Percentiles rank a stretch among this genome's conserved stretches.
These are phyloP conservation scores for Xylariaceae sp. DNA, from an alignment of 2,329 filamentous ascomycete genomes.

Conservation along the genomic window DNA sequence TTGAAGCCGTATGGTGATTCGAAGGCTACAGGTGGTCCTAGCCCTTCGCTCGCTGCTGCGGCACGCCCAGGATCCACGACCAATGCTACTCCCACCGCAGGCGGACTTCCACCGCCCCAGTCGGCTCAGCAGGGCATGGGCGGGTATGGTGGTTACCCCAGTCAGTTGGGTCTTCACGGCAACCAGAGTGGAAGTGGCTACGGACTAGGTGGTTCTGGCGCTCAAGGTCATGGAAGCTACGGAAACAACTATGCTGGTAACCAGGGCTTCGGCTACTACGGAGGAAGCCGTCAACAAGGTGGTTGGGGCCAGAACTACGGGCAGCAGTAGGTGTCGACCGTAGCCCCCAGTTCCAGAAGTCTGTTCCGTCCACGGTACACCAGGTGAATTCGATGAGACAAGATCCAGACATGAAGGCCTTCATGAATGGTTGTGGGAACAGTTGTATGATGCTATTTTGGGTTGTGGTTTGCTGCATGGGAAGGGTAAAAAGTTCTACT, in stretches of 20 bases:
- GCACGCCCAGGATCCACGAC: constrained; percentile 57
- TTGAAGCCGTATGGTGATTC: constrained; percentile 57
- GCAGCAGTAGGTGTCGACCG: constrained; percentile 31
- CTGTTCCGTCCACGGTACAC: constrained; percentile 13
- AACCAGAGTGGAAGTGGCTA: constrained; percentile 46
- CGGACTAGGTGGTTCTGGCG: constrained; percentile 49
- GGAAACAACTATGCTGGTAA: constrained; percentile 48
- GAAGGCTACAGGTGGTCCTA: constrained; percentile 52
- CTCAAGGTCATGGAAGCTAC: constrained; percentile 53
- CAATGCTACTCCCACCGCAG: constrained; percentile 49
- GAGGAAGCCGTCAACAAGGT: constrained; percentile 43
- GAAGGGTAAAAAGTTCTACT: constrained; percentile 27
- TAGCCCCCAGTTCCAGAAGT: constrained; percentile 19
- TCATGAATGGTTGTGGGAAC: constrained; percentile 22
- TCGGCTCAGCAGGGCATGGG: constrained; percentile 52
- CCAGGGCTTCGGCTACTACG: constrained; percentile 48
- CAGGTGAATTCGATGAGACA: constrained; percentile 13
- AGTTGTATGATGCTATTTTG: constrained; percentile 19
- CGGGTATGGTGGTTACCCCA: constrained; percentile 53
- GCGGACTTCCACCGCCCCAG: constrained; percentile 53
- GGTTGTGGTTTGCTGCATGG: constrained; percentile 25
- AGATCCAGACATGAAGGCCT: constrained; percentile 14
- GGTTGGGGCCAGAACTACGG: constrained; percentile 61
- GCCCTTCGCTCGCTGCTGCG: constrained; percentile 52
- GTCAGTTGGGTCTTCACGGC: constrained; percentile 52